A percentile compares a stretch with the other conserved stretches of the same genome.
Conservation (phyloP, 2,329 filamentous ascomycete species). For the Scortechinia acanthostroma region DNA sequence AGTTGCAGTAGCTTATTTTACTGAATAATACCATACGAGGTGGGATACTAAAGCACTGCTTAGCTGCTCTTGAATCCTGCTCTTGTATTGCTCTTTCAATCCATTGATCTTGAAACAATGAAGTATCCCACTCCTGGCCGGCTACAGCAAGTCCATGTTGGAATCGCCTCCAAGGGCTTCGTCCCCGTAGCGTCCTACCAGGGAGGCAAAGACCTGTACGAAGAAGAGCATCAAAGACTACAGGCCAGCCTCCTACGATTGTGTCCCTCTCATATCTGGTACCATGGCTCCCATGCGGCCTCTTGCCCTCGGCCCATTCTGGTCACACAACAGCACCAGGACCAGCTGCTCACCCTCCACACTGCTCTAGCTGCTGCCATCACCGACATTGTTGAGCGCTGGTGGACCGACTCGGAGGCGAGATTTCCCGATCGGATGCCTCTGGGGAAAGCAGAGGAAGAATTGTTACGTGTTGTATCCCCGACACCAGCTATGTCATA, state of each 20-base stretch:
- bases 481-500: constrained; percentile 14
- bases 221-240: background rate
- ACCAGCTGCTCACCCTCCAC: constrained; percentile 17
- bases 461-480: constrained; percentile 17
- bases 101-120: background rate
- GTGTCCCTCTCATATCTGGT: constrained; percentile 12
- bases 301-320: constrained; percentile 23
- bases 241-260: background rate
- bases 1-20: too few relatives aligned
- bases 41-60: too few relatives aligned
- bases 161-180: background rate
- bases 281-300: constrained; percentile 12
- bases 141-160: background rate
- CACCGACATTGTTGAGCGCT: constrained; percentile 23
- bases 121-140: background rate
- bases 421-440: constrained; percentile 22
- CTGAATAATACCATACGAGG: too few relatives aligned
- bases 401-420: constrained; percentile 23
- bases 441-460: constrained; percentile 16
- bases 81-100: too few relatives aligned
- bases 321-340: constrained; percentile 15
- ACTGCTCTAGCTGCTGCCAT: constrained; percentile 19
- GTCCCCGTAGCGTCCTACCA: background rate
- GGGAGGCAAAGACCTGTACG: background rate
- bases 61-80: too few relatives aligned